Percentiles rank a stretch among this genome's conserved stretches.
phyloP scores from a whole-genome alignment of 345 rosid genomes.

The Hibiscus tridactylites region DNA sequence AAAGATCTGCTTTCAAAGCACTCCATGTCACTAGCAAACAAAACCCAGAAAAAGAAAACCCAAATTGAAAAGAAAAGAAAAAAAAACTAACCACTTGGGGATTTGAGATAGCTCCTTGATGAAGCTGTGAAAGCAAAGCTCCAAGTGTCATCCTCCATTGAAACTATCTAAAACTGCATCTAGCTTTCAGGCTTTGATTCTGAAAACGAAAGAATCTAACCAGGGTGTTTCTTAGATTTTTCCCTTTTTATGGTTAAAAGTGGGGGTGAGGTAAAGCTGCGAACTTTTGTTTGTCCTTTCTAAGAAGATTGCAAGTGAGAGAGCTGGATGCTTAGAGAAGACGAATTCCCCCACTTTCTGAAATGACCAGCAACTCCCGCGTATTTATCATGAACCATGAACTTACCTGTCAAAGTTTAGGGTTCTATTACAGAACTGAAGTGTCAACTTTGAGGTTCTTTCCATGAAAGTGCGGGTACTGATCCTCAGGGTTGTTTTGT shows the following conservation, averaged over 20 bases:
- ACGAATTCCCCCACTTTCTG: conserved; percentile 3
- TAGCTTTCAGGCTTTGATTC: not conserved
- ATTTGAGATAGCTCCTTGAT: conserved; percentile 29
- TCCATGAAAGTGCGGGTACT: too few relatives aligned
- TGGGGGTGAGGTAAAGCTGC: not conserved
- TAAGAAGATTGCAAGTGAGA: not conserved
- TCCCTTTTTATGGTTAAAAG: not conserved
- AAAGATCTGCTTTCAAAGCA: conserved; percentile 20
- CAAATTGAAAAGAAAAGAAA: not conserved
- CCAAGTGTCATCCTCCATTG: conserved; percentile 43
- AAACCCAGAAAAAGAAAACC: not conserved
- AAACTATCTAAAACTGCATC: not conserved
- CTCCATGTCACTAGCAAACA: not conserved
- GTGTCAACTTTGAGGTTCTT: too few relatives aligned
- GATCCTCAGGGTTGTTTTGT: too few relatives aligned
- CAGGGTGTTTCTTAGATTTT: not conserved
- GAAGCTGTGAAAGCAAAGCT: conserved; percentile 32
- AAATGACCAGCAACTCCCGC: conserved; percentile 25
- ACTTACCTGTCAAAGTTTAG: not conserved
- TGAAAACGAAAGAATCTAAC: conserved; percentile 5
- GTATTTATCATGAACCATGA: not conserved
- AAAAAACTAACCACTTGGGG: conserved; percentile 31
- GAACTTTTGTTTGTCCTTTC: not conserved
- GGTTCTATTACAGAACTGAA: not conserved
- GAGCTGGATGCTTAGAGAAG: conserved; percentile 7